phyloP scores from a whole-genome alignment of 305 asterid species.

The Fraxinus xanthoxyloides region DNA sequence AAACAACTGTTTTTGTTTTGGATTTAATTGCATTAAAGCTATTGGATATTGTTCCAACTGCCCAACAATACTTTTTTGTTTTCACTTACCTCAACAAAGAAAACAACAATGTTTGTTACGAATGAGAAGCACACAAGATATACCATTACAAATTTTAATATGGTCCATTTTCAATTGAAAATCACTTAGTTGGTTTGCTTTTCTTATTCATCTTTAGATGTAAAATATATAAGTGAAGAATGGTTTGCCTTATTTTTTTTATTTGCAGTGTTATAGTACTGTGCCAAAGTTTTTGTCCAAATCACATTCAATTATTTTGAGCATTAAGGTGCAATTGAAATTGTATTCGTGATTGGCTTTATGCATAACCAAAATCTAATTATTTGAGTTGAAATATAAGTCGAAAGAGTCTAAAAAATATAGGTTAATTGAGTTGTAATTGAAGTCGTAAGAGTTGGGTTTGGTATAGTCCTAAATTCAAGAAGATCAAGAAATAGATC shows the following conservation, averaged over 20 bases:
- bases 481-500: too few species aligned
- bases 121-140: not conserved
- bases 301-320: not conserved
- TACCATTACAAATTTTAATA: not conserved
- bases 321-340: not conserved
- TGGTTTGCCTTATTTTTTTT: not conserved
- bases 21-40: not conserved
- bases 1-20: not conserved
- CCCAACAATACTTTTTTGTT: not conserved
- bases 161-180: not conserved
- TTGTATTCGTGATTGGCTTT: not conserved
- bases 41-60: constrained; percentile 1
- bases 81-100: not conserved
- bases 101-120: not conserved
- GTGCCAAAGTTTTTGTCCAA: not conserved
- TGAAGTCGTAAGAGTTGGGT: too few species aligned
- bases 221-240: not conserved
- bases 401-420: too few species aligned
- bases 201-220: not conserved
- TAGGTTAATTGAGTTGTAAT: too few species aligned
- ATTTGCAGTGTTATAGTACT: not conserved
- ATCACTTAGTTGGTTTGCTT: not conserved
- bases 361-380: too few species aligned
- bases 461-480: too few species aligned
- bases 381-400: too few species aligned